These are phyloP conservation scores for Juglanconis sp. DNA, from an alignment of 2,329 filamentous ascomycete species.

Conservation along the genomic window DNA sequence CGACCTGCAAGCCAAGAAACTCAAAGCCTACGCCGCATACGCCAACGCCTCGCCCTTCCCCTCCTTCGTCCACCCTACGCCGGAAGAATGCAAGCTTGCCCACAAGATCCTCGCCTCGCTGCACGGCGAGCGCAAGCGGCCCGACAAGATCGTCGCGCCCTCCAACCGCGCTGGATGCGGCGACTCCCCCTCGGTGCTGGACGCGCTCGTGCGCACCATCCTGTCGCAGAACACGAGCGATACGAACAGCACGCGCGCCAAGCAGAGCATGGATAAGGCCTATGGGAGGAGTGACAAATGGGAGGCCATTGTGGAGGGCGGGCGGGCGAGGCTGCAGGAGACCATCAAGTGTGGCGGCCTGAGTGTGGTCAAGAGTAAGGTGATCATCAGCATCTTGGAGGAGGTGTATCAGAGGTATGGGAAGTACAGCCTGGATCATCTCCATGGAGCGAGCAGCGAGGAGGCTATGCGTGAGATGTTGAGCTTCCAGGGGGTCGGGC, in stretches of 20 bases:
- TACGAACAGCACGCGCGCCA: conserved; percentile 58
- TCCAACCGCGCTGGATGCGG: conserved; percentile 62
- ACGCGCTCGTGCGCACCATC: conserved; percentile 50
- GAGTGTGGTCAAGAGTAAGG: conserved; percentile 67
- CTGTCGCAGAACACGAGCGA: conserved; percentile 53
- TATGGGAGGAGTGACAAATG: conserved; percentile 44
- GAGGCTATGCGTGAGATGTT: conserved; percentile 50
- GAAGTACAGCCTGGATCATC: conserved; percentile 45
- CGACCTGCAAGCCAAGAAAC: conserved; percentile 38
- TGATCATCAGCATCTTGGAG: conserved; percentile 66
- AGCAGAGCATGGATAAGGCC: conserved; percentile 41
- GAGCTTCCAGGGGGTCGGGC: conserved; percentile 48
- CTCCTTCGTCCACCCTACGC: conserved; percentile 61
- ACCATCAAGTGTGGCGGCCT: conserved; percentile 72
- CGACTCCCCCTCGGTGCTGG: conserved; percentile 47
- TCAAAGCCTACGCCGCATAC: conserved; percentile 40
- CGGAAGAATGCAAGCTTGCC: conserved; percentile 66
- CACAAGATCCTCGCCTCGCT: conserved; percentile 59
- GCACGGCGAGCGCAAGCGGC: conserved; percentile 63
- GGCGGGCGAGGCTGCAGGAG: conserved; percentile 41
- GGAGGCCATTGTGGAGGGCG: conserved; percentile 38
- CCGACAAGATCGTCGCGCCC: conserved; percentile 59
- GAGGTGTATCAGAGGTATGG: conserved; percentile 53
- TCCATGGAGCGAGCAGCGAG: conserved; percentile 39
- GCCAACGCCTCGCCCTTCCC: conserved; percentile 60